Evolutionary conservation across 768 basidiomycete species (phyloP), one percentile per base, ranked within the genome.

Genomic region (Trametes cingulata): DNA sequence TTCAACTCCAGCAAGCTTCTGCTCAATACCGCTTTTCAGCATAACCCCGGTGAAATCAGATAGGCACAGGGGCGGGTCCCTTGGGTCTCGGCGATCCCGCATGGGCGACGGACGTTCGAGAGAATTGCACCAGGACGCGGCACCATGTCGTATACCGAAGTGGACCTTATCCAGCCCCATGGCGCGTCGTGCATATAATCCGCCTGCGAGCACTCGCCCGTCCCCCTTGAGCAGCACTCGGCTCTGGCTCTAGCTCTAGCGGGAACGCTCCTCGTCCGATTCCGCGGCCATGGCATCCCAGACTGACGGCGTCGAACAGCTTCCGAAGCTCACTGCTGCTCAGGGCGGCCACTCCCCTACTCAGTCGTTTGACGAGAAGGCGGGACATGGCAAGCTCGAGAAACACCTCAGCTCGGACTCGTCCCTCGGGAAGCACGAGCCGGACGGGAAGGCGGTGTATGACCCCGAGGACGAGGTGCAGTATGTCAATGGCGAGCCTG

Each of bases 401-500:
- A 58, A 58, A 43, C 55, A 25, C 15, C 51, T 41, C 19, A 56
- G 56, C 51, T 57, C 61, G 37, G 47, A 56, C 54, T 61, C 60
- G n/a, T 61, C 57, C 41, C 20, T 56, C 36, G 49, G 33, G 13
- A 53, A 58, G 19, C 20, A 4, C 25, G 56, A 57, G 20, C 29
- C 40, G 4, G 51, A 40, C 7, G 36, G 25, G 6, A 41, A 49
- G 24, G 36, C 51, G 8, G 55, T 33, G 15, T 43, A 53, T 33
- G 58, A 52, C 43, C 15, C 41, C 3, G 64, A 68, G 37, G 60
- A 63, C 36, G 52, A 67, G 3, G 66, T 60, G 9, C 36, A 22
- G 15, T 61, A 45, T 47, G 62, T 71, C 13, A 68, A 69, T 12
- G 67, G 67, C 52, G 70, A 71, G 54, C 72, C 70, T 1, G 71